Evolutionary conservation across 129 eudicot species (phyloP), one percentile per base, ranked within the genome.

Genomic region (Chrysanthemum seticuspe): DNA sequence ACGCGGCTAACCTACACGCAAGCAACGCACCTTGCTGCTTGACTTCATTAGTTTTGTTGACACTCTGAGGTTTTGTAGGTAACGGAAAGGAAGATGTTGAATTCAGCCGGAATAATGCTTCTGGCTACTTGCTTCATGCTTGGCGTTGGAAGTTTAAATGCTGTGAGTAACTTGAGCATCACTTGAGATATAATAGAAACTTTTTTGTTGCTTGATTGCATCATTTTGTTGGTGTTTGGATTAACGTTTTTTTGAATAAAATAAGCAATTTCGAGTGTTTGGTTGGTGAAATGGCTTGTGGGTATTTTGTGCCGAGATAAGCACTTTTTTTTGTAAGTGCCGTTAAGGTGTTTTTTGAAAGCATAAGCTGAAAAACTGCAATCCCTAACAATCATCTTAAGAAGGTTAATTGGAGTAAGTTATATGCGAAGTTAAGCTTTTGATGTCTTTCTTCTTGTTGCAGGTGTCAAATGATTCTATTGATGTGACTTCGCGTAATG

Each of bases 401-500:
- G 15, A 62, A 70, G 49, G 21, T 61, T 70, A 7, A 59, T 71
- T 70, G 40, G 48, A 14, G 36, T 23, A 31, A 10, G 3, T 59
- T 8, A 29, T 62, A 23, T 53, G 60, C 10, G 23, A 14, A 15
- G 48, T 71, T 66, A 47, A 65, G 50, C 19, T 62, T 67, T 75
- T 19, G 14, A 15, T 64, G 62, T 14, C 54, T 12, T 67, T 65
- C 16, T 19, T 74, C 11, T 68, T 74, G 51, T 21, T 75, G 60
- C 68, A 86, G 91, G 91, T 84, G 36, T 74, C 78, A 45, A 80
- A 86, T 61, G 71, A 80, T 65, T 77, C 85, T 75, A 53, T 74
- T 19, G 67, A 25, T 52, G 82, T 75, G 3, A 34, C 84, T 72
- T 76, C 86, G 76, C 44, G 44, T 4, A 82, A 82, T 62, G 77